Percentiles rank a stretch among this genome's conserved stretches.
Evolutionary conservation across 2,329 filamentous ascomycete species (phyloP).

Genomic region (Bipolaris sorokiniana): DNA sequence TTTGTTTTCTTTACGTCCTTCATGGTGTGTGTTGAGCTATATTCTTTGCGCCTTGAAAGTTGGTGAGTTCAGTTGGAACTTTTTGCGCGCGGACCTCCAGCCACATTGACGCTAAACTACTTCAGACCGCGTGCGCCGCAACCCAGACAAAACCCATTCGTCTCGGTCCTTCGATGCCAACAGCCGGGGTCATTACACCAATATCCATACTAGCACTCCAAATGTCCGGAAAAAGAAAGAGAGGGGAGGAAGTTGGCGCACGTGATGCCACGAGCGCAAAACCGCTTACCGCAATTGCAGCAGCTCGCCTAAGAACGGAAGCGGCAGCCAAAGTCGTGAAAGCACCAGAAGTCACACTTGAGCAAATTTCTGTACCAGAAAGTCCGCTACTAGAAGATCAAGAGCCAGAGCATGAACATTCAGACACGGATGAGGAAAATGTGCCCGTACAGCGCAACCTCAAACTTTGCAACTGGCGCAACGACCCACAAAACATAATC

Average conservation of each 20-base stretch:
- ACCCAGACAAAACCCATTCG: conserved; percentile 17
- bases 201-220: conserved; percentile 9
- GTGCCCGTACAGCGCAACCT: conserved; percentile 25
- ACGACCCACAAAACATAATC: conserved; percentile 28
- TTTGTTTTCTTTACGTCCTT: conserved; percentile 44
- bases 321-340: conserved; percentile 18
- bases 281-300: conserved; percentile 44
- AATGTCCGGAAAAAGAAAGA: conserved; percentile 45
- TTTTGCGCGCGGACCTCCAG: conserved; percentile 33
- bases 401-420: conserved; percentile 27
- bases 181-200: conserved; percentile 7
- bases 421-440: conserved; percentile 24
- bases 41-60: conserved; percentile 19
- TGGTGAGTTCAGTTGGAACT: conserved; percentile 29
- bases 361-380: conserved; percentile 22
- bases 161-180: not conserved
- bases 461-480: conserved; percentile 44
- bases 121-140: conserved; percentile 5
- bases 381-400: conserved; percentile 22
- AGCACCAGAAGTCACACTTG: conserved; percentile 19
- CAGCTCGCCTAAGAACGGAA: conserved; percentile 39
- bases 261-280: conserved; percentile 16
- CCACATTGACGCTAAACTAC: conserved; percentile 11
- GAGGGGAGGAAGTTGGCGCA: conserved; percentile 17
- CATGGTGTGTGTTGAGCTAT: conserved; percentile 33